phyloP scores from a whole-genome alignment of 495 filamentous ascomycete genomes.

The Penicillium paxilli region DNA sequence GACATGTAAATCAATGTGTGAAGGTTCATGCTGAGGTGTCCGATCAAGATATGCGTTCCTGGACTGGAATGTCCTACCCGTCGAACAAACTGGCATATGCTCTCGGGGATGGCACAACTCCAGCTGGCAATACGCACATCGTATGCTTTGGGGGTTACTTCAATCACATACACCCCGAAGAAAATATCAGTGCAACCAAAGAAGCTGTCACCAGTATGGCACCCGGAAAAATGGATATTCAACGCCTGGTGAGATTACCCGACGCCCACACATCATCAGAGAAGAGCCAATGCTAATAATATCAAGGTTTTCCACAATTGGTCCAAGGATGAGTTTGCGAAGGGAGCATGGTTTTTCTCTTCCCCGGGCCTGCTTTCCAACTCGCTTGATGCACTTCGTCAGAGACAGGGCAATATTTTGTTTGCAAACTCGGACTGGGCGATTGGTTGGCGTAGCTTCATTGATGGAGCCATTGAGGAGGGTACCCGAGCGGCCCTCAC shows the following conservation, averaged over 20 bases:
- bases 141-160: conserved; percentile 21
- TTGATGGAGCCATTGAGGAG: conserved; percentile 36
- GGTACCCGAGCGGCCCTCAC: conserved; percentile 22
- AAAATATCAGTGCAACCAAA: conserved; percentile 17
- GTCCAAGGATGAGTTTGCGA: conserved; percentile 29
- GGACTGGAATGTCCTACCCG: conserved; percentile 24
- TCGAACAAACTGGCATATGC: conserved; percentile 23
- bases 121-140: conserved; percentile 24
- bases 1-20: conserved; percentile 29
- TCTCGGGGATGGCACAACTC: conserved; percentile 20
- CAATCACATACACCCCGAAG: conserved; percentile 24
- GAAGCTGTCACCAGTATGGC: conserved; percentile 18
- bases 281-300: background rate
- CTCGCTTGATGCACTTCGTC: conserved; percentile 21
- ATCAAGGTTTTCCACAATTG: conserved; percentile 31
- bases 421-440: conserved; percentile 36
- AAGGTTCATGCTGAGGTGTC: conserved; percentile 32
- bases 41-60: conserved; percentile 22
- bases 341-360: conserved; percentile 30
- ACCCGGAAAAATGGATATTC: conserved; percentile 23
- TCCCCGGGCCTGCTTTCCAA: conserved; percentile 14
- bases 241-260: conserved; percentile 13
- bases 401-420: conserved; percentile 23
- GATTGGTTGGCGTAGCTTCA: conserved; percentile 32
- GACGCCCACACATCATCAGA: background rate